Conservation (phyloP, 345 rosid genomes). For the Brassica nigra region DNA sequence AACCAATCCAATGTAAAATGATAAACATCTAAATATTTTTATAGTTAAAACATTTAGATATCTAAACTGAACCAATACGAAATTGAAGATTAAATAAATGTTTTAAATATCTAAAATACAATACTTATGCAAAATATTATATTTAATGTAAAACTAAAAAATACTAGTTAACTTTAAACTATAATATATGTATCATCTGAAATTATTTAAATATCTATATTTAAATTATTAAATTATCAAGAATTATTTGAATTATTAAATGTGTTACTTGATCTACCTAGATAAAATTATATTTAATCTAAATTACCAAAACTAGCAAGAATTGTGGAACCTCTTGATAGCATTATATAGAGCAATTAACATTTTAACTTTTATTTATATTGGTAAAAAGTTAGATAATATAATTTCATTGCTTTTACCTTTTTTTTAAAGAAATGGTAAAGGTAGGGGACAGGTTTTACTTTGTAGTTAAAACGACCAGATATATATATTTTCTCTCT, state of each 20-base stretch:
- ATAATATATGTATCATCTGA: neutral
- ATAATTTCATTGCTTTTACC: conserved; percentile 13
- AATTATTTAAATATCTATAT: neutral
- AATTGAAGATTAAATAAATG: neutral
- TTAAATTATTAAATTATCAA: neutral
- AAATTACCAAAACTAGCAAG: neutral
- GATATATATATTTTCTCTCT: neutral
- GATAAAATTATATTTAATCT: neutral
- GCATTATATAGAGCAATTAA: neutral
- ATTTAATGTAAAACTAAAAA: neutral
- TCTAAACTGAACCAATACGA: neutral
- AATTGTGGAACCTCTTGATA: neutral
- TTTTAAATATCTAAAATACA: neutral
- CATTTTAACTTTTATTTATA: neutral
- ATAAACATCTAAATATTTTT: neutral
- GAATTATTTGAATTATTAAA: neutral
- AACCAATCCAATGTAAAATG: neutral
- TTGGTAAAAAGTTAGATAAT: neutral
- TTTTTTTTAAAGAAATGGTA: conserved; percentile 5
- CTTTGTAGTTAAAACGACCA: neutral
- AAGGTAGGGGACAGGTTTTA: conserved; percentile 5
- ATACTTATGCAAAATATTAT: neutral
- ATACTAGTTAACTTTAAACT: neutral
- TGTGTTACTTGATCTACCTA: neutral
- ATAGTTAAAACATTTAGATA: neutral